Evolutionary conservation across 176 grass and related monocot species (phyloP), one percentile per base, ranked within the genome.

Genomic region (Raddia distichophylla): DNA sequence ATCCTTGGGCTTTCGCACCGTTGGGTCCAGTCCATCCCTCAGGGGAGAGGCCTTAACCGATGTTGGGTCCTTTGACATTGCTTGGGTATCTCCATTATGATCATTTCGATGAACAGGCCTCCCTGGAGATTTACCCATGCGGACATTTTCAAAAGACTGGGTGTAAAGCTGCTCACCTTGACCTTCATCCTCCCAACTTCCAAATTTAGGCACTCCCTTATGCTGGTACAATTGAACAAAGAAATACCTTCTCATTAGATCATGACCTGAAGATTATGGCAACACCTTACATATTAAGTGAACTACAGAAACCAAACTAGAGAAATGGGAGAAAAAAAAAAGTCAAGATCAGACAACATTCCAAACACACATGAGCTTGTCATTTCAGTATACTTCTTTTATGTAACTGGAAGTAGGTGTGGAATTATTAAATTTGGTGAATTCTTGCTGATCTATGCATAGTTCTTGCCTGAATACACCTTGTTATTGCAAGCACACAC

Each of bases 131-230:
- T 87, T 91, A 58, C 76, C 90, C 81, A 90, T 98, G 57, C 89
- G 85, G 10, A 82, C 89, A 50, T 86, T 91, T 18, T 99, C 96
- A 13, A 91, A 93, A 47, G 76, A 88, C 68, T 91, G 85, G 11
- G 96, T 90, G 82, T 99, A 93, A 40, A 80, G 89, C 33, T 89
- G 83, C 43, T 84, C 86, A 58, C 73, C 80, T 64, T 73, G 80
- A 3, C n/a, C 74, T 12, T 93, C 79, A 4, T 19, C 77, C 66
- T 95, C 93, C 93, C 93, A 95, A 40, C 70, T 88, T 52, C 96
- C 91, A 82, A 99, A 91, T 87, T 99, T 95, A 18, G 91, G 93
- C 74, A 95, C 84, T 55, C 74, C 84, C 45, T 86, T 22, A 75
- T 89, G 81, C 84, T 92, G 89, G 56, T 79, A 52, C 2, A 86